Conservation (phyloP, 306 rosid genomes). For the Mimosa bimucronata region DNA sequence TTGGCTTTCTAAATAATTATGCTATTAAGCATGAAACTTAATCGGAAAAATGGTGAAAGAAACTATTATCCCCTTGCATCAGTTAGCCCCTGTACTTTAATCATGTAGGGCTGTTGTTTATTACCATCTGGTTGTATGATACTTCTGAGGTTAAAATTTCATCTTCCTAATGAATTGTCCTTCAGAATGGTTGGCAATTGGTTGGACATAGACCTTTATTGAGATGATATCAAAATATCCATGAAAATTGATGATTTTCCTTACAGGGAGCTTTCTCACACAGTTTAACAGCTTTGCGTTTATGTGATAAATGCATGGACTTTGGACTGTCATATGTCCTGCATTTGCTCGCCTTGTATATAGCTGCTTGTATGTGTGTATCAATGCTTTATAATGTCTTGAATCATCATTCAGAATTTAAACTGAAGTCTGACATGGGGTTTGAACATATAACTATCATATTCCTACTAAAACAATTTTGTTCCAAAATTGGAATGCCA, state of each 20-base stretch:
- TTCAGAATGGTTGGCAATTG: background rate
- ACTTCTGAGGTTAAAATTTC: background rate
- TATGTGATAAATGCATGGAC: background rate
- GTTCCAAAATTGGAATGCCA: constrained; percentile 11
- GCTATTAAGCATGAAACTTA: background rate
- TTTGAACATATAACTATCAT: background rate
- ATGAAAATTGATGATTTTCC: constrained; percentile 4
- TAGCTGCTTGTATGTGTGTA: background rate
- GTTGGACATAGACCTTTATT: background rate
- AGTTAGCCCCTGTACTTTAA: constrained; percentile 6
- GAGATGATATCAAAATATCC: background rate
- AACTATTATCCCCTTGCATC: background rate
- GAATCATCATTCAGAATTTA: constrained; percentile 17
- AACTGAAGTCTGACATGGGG: constrained; percentile 1
- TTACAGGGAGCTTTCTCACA: background rate
- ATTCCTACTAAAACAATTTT: background rate
- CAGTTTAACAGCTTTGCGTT: constrained; percentile 13
- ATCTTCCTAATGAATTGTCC: background rate
- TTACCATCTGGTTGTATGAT: background rate
- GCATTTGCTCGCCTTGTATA: constrained; percentile 5
- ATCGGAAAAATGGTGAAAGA: background rate
- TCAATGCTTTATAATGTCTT: constrained; percentile 6
- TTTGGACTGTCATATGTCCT: constrained; percentile 13
- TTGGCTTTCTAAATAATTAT: background rate
- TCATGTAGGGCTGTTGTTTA: background rate